phyloP scores from a whole-genome alignment of 108 stramenopile genomes.

The Pseudonitzschia multiseries region DNA sequence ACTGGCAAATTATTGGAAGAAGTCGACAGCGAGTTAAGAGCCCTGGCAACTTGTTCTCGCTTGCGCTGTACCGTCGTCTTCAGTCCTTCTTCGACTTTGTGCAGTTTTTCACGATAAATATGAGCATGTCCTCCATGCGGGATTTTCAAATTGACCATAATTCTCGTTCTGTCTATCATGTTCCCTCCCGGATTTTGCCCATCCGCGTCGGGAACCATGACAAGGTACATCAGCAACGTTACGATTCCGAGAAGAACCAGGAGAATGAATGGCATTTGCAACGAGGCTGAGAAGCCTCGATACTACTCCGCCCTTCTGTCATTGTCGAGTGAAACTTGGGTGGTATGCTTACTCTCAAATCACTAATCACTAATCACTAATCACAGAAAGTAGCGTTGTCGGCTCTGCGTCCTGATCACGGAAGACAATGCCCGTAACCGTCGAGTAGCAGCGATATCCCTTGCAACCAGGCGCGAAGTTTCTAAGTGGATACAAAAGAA shows the following conservation, averaged over 20 bases:
- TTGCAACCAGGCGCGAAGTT: too few species aligned
- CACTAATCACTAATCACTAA: neutral
- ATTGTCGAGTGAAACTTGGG: neutral
- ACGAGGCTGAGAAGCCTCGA: neutral
- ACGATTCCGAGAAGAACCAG: constrained; percentile 19
- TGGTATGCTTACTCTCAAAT: neutral
- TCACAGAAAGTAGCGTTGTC: too few species aligned
- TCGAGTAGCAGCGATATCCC: too few species aligned
- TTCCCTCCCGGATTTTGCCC: neutral
- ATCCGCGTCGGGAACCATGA: constrained; percentile 28
- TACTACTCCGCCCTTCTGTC: constrained; percentile 17
- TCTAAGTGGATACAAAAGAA: too few species aligned
- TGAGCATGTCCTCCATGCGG: neutral
- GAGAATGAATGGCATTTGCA: constrained; percentile 21
- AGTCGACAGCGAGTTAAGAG: constrained; percentile 39
- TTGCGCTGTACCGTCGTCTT: constrained; percentile 21
- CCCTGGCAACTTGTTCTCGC: constrained; percentile 33
- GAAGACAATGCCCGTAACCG: too few species aligned
- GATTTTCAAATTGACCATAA: neutral
- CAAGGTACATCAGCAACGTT: constrained; percentile 18
- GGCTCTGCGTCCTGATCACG: too few species aligned
- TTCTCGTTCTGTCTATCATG: neutral
- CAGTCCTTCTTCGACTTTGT: constrained; percentile 21
- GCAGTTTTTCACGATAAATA: constrained; percentile 10
- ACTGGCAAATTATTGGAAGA: constrained; percentile 43